Evolutionary conservation across 768 basidiomycete genomes (phyloP).

Genomic region (Termitomyces sp.): DNA sequence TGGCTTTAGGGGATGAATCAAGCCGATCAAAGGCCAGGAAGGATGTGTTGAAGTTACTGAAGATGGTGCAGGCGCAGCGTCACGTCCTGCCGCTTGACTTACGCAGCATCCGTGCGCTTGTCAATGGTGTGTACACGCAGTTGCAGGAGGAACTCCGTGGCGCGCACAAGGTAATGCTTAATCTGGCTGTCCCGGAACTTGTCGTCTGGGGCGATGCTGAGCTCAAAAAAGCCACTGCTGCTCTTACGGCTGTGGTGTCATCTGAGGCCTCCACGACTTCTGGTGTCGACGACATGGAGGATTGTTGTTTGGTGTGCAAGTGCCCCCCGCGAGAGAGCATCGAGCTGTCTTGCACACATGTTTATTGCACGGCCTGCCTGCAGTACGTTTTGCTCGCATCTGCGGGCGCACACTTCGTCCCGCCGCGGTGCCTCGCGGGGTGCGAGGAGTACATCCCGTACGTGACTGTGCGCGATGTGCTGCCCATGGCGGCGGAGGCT

Average conservation of each 20-base stretch:
- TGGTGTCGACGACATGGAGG: not conserved
- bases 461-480: slow-evolving; percentile 30
- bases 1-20: slow-evolving; percentile 31
- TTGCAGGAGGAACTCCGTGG: slow-evolving; percentile 39
- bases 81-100: slow-evolving; percentile 32
- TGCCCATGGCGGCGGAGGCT: slow-evolving; percentile 32
- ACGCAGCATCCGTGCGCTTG: slow-evolving; percentile 27
- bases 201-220: slow-evolving; percentile 35
- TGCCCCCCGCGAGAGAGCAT: slow-evolving; percentile 26
- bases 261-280: not conserved
- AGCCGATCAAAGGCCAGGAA: slow-evolving; percentile 26
- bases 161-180: slow-evolving; percentile 36
- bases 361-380: slow-evolving; percentile 48
- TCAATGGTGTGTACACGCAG: slow-evolving; percentile 31
- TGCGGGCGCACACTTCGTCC: slow-evolving; percentile 22
- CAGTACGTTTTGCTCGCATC: slow-evolving; percentile 33
- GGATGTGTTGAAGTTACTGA: slow-evolving; percentile 29
- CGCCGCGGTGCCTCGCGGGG: slow-evolving; percentile 34
- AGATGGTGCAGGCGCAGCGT: slow-evolving; percentile 29
- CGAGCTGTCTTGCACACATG: slow-evolving; percentile 42
- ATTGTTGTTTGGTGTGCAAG: slow-evolving; percentile 36
- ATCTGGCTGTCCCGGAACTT: slow-evolving; percentile 35
- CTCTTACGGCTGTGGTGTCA: not conserved
- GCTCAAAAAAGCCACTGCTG: slow-evolving; percentile 10
- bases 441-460: slow-evolving; percentile 31